A percentile compares a stretch with the other conserved stretches of the same genome.
These are phyloP conservation scores for Sclerotinia minor DNA, from an alignment of 2,329 filamentous ascomycete genomes.

Conservation along the genomic window DNA sequence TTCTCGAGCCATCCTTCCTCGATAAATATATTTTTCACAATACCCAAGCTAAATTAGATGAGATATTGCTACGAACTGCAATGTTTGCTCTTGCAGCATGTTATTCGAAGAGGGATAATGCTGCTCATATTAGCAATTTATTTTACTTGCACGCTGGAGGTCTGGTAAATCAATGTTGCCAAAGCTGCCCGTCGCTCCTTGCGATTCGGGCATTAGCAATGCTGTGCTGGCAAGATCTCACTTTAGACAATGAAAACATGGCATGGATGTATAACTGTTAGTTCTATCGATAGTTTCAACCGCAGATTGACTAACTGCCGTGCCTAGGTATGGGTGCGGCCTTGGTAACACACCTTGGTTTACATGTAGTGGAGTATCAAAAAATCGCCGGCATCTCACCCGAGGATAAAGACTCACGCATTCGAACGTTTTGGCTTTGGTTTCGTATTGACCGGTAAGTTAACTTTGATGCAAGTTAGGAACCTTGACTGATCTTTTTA, in stretches of 20 bases:
- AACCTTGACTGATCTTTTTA: not conserved
- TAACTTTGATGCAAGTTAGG: not conserved
- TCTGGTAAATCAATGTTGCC: not conserved
- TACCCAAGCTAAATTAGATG: not conserved
- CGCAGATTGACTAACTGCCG: not conserved
- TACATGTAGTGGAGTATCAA: not conserved
- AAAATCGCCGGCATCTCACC: not conserved
- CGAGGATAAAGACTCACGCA: not conserved
- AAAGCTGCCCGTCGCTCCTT: not conserved
- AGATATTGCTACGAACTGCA: constrained; percentile 6
- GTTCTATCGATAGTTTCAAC: not conserved
- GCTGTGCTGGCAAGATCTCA: constrained; percentile 8
- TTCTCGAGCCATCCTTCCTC: not conserved
- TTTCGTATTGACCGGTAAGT: not conserved
- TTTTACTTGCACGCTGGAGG: not conserved
- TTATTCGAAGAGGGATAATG: not conserved
- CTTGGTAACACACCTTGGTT: constrained; percentile 3
- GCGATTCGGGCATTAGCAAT: not conserved
- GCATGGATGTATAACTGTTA: constrained; percentile 12
- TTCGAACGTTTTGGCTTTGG: constrained; percentile 13
- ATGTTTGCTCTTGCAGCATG: constrained; percentile 10
- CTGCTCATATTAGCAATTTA: constrained; percentile 4
- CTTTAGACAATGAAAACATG: constrained; percentile 1
- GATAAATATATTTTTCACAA: not conserved
- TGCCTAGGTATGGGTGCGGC: constrained; percentile 2